Percentiles rank a stretch among this genome's conserved stretches.
These are phyloP conservation scores for Aspergillus leporis DNA, from an alignment of 495 filamentous ascomycete species.

Conservation along the genomic window DNA sequence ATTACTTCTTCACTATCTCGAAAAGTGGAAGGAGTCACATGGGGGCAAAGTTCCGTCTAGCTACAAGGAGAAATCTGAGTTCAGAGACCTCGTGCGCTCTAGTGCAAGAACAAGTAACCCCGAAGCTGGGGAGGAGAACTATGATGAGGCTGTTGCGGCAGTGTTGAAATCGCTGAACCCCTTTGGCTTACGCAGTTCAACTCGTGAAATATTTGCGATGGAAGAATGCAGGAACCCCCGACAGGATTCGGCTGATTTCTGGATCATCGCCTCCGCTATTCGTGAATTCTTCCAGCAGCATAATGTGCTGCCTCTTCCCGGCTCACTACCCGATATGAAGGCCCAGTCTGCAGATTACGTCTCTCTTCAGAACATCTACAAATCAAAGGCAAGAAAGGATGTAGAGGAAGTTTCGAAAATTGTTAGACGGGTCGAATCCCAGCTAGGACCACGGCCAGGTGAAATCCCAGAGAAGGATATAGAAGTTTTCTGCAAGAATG, in stretches of 20 bases:
- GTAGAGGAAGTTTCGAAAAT: constrained; percentile 70
- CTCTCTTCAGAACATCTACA: constrained; percentile 90
- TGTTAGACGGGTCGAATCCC: constrained; percentile 62
- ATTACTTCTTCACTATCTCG: constrained; percentile 82
- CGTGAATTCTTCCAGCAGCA: constrained; percentile 70
- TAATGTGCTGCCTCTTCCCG: constrained; percentile 75
- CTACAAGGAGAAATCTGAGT: constrained; percentile 86
- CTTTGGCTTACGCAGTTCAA: constrained; percentile 62
- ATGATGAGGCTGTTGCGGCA: constrained; percentile 84
- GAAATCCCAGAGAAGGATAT: constrained; percentile 73
- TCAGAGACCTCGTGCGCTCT: constrained; percentile 65
- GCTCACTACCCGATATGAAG: constrained; percentile 96
- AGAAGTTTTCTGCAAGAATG: constrained; percentile 93
- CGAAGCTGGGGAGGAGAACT: constrained; percentile 96
- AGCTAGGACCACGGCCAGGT: constrained; percentile 44
- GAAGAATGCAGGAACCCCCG: constrained; percentile 51
- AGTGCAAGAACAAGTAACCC: constrained; percentile 70
- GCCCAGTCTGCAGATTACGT: constrained; percentile 91
- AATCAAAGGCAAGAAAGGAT: constrained; percentile 80
- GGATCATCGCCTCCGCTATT: constrained; percentile 86
- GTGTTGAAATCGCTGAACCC: constrained; percentile 79
- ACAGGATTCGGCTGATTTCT: constrained; percentile 62
- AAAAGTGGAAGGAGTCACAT: constrained; percentile 76
- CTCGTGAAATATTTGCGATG: constrained; percentile 78
- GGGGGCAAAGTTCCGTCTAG: constrained; percentile 65